These are phyloP conservation scores for Quillaja saponaria DNA, from an alignment of 306 rosid species.

Conservation along the genomic window DNA sequence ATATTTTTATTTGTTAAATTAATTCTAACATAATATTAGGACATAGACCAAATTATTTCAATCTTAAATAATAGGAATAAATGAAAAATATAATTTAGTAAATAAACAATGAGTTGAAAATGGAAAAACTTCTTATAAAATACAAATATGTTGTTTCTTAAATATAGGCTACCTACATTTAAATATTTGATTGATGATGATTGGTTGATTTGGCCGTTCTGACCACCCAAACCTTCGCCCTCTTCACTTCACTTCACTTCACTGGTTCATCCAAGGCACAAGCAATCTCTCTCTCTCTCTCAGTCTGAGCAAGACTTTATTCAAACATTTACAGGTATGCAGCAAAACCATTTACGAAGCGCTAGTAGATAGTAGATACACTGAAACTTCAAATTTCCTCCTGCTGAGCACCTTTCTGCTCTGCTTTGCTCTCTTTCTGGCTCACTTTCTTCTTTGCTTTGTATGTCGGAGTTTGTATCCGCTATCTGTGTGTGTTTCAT, in stretches of 20 bases:
- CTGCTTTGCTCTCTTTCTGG: not conserved
- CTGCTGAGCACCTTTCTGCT: not conserved
- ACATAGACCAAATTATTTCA: no score
- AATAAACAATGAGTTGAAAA: no score
- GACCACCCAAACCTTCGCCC: constrained; percentile 45
- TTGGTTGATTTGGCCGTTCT: constrained; percentile 52
- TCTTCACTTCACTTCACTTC: constrained; percentile 39
- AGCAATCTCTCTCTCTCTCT: constrained; percentile 25
- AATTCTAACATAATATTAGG: no score
- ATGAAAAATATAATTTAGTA: no score
- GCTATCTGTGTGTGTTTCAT: constrained; percentile 10
- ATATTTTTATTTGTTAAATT: no score
- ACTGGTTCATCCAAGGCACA: not conserved
- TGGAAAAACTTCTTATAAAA: not conserved
- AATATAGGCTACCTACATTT: constrained; percentile 22
- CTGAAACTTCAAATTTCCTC: constrained; percentile 23
- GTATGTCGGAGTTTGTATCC: constrained; percentile 15
- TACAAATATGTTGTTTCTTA: no score
- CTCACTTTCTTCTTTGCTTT: not conserved
- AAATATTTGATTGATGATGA: constrained; percentile 22
- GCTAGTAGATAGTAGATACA: constrained; percentile 3
- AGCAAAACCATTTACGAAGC: constrained; percentile 34
- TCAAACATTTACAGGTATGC: no score
- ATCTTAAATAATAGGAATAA: no score
- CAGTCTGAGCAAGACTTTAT: constrained; percentile 9